Base-by-base conservation (phyloP, 495 filamentous ascomycete genomes). In the Hypoxylon subgilvum region DNA sequence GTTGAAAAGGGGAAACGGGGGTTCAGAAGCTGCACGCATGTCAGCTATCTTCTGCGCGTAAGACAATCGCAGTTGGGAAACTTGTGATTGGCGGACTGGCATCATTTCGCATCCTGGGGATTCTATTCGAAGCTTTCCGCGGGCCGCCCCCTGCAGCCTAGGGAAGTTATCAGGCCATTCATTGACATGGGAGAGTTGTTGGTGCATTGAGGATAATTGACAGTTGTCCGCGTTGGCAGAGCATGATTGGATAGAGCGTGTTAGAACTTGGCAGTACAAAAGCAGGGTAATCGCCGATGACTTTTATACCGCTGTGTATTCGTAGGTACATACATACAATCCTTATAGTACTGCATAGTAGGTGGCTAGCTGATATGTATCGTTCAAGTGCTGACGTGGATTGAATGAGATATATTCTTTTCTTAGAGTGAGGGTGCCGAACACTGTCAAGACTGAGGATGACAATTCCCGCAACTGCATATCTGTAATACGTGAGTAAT, bases 11-110 rank as follows among this genome's bases (percentile, higher is more conserved):
- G 46, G 53, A 48, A 49, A n/a, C n/a, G n/a, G n/a, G n/a, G n/a
- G n/a, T n/a, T n/a, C n/a, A 63, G 60, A 57, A 63, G 53, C 52
- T 57, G 52, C 52, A 58, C n/a, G 48, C 34, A 63, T 57, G 54
- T 50, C 42, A 53, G 49, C 18, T 6, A 45, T n/a, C n/a, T 58
- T 58, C 48, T 63, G 53, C 47, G 48, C 46, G 60, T 57, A 47
- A 63, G 52, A 63, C n/a, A 46, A 60, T 52, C 42, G 41, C 9
- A 45, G 53, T 57, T 63, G 48, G 53, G 60, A 54, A 39, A 6
- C n/a, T n/a, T 50, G 53, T 63, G 53, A 63, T 63, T 63, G 60
- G 60, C 17, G 36, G 38, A 44, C 6, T 42, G 31, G 22, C 10
- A 30, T 50, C 12, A 52, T 63, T 48, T 52, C 40, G 52, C 41